Evolutionary conservation across 179 eudicot genomes (phyloP).

Genomic region (Gypsophila paniculata): DNA sequence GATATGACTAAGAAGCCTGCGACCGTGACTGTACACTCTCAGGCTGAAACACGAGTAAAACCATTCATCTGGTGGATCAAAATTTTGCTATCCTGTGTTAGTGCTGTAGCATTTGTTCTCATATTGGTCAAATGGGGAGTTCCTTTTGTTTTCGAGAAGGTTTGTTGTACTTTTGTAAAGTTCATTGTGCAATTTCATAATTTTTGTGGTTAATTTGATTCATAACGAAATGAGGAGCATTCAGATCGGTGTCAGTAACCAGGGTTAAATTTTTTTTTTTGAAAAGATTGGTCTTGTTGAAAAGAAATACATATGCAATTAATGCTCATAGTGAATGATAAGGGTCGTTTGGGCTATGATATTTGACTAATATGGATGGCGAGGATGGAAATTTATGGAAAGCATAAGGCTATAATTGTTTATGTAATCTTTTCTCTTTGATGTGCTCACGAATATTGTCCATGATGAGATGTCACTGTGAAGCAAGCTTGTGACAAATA

Average conservation of each 20-base stretch:
- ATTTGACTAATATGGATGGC: no score
- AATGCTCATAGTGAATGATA: no score
- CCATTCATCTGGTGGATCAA: constrained; percentile 69
- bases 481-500: not conserved
- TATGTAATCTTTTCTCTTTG: not conserved
- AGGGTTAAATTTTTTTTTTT: not conserved
- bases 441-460: not conserved
- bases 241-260: not conserved
- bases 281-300: no score
- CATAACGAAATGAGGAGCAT: not conserved
- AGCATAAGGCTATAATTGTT: not conserved
- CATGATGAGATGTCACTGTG: not conserved
- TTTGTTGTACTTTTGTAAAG: constrained; percentile 23
- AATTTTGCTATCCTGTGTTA: constrained; percentile 39
- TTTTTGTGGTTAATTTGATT: not conserved
- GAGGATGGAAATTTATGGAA: no score
- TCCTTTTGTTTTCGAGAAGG: constrained; percentile 83
- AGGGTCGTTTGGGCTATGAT: no score
- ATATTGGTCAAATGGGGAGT: constrained; percentile 72
- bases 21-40: constrained; percentile 37
- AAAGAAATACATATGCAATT: no score
- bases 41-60: constrained; percentile 27
- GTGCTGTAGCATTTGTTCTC: constrained; percentile 35
- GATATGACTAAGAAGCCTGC: constrained; percentile 39
- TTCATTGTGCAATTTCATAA: not conserved